Base-by-base conservation (phyloP, 1,284 basidiomycete species). In the Ceraceosorus guamensis region DNA sequence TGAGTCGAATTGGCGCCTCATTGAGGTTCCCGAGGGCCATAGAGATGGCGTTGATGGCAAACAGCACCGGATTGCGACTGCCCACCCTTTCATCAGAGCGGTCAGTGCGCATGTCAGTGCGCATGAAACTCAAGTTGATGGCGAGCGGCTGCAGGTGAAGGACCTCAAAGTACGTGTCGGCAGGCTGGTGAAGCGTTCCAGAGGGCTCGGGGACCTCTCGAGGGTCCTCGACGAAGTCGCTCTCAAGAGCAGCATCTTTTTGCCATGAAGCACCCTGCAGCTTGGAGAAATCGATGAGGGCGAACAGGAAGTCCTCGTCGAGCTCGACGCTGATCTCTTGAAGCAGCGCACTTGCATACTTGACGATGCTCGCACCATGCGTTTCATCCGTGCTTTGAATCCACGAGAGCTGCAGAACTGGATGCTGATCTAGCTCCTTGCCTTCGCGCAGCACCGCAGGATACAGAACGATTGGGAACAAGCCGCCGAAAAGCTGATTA, bases 11-110 rank as follows among this genome's bases (percentile, higher is more conserved):
- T n/a, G 91, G 89, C 0, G 95, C 92, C 64, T 93, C 91, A 70
- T 97, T 97, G 77, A 98, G 84, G 69, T 98, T 98, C 7, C 95
- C 95, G 30, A 99, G 80, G 0, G 92, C 87, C 92, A 98, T 97
- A 0, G 91, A 92, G 48, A 98, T 79, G 4, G 91, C 91, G 71
- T 98, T 96, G 61, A 98, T 80, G 37, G 93, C 84, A 55, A 96
- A 90, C 55, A 92, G 90, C 63, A 98, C 79, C 0, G 95, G 95
- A 72, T 96, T 98, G 32, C 70, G 59, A 47, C 70, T 73, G 55
- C 64, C 67, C 44, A 71, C 68, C 50, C 64, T 65, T 67, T 93
- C 89, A 71, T 91, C 91, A 48, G 87, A 87, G 74, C 90, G 82
- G 67, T 96, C 91, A 33, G 32, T 46, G 16, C 56, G 51, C 39